Conservation (phyloP, 2,329 filamentous ascomycete species). For the Botrytis cinerea region DNA sequence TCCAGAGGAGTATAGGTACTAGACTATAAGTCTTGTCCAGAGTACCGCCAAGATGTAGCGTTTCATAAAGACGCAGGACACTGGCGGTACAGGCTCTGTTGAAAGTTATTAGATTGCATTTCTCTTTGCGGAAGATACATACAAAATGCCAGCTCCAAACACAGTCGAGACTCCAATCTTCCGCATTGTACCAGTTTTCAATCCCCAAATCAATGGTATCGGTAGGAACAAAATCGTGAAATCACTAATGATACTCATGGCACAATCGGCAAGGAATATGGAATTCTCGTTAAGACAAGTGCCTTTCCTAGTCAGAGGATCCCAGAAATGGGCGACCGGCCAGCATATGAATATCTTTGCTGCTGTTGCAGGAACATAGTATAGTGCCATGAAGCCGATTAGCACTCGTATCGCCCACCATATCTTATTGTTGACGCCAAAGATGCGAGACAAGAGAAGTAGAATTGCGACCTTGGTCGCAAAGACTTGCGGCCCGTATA, state of each 20-base stretch:
- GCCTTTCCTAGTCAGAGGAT: background rate
- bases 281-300: slow-evolving; percentile 6
- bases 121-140: background rate
- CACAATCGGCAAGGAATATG: slow-evolving; percentile 9
- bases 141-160: slow-evolving; percentile 12
- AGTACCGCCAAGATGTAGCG: background rate
- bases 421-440: slow-evolving; percentile 3
- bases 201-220: slow-evolving; percentile 3
- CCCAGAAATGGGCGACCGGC: slow-evolving; percentile 9
- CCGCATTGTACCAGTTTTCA: background rate
- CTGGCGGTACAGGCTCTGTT: slow-evolving; percentile 7
- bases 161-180: slow-evolving; percentile 4
- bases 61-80: background rate
- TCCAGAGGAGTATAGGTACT: slow-evolving; percentile 1
- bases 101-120: background rate
- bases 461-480: slow-evolving; percentile 6
- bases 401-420: slow-evolving; percentile 3
- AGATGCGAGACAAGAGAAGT: slow-evolving; percentile 3
- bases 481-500: slow-evolving; percentile 1
- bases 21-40: background rate
- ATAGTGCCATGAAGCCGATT: background rate
- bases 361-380: slow-evolving; percentile 6
- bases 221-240: slow-evolving; percentile 8
- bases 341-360: slow-evolving; percentile 17
- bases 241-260: slow-evolving; percentile 11